phyloP scores from a whole-genome alignment of 2,329 filamentous ascomycete genomes.

The Talaromyces sp. region DNA sequence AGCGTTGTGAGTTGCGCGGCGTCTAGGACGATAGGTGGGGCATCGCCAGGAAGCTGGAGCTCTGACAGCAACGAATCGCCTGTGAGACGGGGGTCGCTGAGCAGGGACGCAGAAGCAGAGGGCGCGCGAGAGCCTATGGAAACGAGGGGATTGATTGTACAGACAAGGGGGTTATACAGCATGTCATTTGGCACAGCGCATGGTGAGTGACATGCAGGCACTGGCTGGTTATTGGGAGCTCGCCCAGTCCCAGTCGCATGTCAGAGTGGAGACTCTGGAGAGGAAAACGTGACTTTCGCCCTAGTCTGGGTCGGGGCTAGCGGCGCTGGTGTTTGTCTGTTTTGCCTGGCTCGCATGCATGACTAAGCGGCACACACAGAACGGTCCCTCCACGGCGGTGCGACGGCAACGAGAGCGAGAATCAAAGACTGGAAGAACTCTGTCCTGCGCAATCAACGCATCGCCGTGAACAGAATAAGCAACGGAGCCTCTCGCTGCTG shows the following conservation, averaged over 20 bases:
- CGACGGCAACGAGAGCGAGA: neutral
- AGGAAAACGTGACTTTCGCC: neutral
- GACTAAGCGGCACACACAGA: slow-evolving; percentile 17
- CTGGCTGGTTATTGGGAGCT: slow-evolving; percentile 2
- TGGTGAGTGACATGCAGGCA: neutral
- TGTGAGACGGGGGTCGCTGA: neutral
- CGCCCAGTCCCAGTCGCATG: neutral
- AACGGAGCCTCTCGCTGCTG: slow-evolving; percentile 14
- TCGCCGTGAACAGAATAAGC: neutral
- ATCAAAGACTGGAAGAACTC: slow-evolving; percentile 1
- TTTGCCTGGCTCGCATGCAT: slow-evolving; percentile 11
- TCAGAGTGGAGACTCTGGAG: neutral
- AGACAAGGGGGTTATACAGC: neutral
- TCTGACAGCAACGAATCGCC: neutral
- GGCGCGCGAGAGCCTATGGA: neutral
- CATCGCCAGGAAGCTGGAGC: slow-evolving; percentile 16
- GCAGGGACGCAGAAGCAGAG: neutral
- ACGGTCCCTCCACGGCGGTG: slow-evolving; percentile 10
- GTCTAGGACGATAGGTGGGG: slow-evolving; percentile 31
- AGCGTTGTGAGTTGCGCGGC: slow-evolving; percentile 24
- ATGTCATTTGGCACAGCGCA: neutral
- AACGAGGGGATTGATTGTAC: neutral
- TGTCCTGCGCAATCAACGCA: neutral
- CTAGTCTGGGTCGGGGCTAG: neutral
- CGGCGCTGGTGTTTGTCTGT: slow-evolving; percentile 7